Evolutionary conservation across 2,329 filamentous ascomycete species (phyloP), one percentile per base, ranked within the genome.

Genomic region (Nemania sp.): DNA sequence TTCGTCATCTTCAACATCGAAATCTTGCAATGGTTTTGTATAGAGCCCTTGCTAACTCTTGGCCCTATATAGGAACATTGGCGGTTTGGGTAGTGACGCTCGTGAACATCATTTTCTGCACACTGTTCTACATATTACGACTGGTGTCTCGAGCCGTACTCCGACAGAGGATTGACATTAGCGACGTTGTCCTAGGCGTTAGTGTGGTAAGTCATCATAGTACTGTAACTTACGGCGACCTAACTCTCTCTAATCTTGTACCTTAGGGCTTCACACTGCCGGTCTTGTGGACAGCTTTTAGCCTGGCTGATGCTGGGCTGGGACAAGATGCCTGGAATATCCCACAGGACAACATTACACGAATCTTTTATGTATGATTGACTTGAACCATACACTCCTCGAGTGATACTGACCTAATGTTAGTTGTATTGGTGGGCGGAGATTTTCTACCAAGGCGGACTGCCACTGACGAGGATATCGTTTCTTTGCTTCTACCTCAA

Each of bases 401-500:
- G 38, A 13, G 26, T 18, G 13, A 27, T 1, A 45, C 66, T 65
- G 35, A 65, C 59, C 6, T 1, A 47, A 43, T 22, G 5, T 64
- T 38, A 69, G 67, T 6, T 59, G 18, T 69, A 67, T 27, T 69
- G 67, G 67, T 67, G 63, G 63, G 63, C 63, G n/a, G 67, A 69
- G 55, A 47, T 67, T 18, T 47, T 69, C 45, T 69, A 69, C 13
- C 55, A 61, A 24, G 38, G 73, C 3, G 69, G 73, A 15, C 68
- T 80, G 5, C 69, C 76, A 51, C 58, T 79, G 18, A 78, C 76
- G 15, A 80, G 80, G 64, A 73, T 80, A 18, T 79, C 78, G n/a
- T 79, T 81, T 43, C 73, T 81, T 10, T 75, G 78, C 47, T 80
- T 80, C 66, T 81, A 81, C 70, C 72, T 79, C 41, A 75, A 76